Evolutionary conservation across 2,329 filamentous ascomycete genomes (phyloP), one percentile per base, ranked within the genome.

Genomic region (Cytospora mali): DNA sequence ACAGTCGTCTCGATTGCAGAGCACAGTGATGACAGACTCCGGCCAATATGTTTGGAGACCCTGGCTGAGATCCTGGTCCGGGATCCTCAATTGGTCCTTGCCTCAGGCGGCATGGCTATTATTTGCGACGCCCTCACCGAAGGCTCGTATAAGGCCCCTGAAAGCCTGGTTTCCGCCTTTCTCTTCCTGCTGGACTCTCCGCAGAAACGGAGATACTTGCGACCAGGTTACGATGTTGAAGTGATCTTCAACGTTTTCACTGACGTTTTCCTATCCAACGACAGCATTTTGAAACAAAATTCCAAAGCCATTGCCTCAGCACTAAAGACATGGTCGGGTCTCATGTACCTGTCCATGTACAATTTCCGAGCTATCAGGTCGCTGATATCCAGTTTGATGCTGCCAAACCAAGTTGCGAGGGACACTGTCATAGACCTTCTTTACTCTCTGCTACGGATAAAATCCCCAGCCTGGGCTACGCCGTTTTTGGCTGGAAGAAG

Each of bases 111-210:
- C 2, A 83, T 99, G 67, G 87, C 88, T 18, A 88, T 93, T 2
- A 78, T 99, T n/a, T 91, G 92, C n/a, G 93, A 97, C 72, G 92
- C 93, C 4, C 84, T 99, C 60, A 88, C 90, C 0, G 94, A 97
- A 74, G 95, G 95, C 18, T 89, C 88, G 9, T 98, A 98, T 76
- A 92, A 94, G 68, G 92, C 94, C 6, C 93, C 95, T 0, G 93
- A 98, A 73, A 96, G 93, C 69, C 77, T 99, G 62, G 89, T 92
- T 2, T 86, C 88, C 3, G 91, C 91, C n/a, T 93, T 98, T 67
- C 81, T 99, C 35, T 96, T 94, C 73, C 84, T 98, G 3, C 81
- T 98, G 54, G 95, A 99, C 74, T 86, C 89, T 2, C 95, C 95
- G 4, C 85, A 88, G 62, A 88, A 88, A 66, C 86, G 95, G 66